Percentiles rank a stretch among this genome's conserved stretches.
phyloP scores from a whole-genome alignment of 2,329 filamentous ascomycete species.

The Penicillium hesseltinei region DNA sequence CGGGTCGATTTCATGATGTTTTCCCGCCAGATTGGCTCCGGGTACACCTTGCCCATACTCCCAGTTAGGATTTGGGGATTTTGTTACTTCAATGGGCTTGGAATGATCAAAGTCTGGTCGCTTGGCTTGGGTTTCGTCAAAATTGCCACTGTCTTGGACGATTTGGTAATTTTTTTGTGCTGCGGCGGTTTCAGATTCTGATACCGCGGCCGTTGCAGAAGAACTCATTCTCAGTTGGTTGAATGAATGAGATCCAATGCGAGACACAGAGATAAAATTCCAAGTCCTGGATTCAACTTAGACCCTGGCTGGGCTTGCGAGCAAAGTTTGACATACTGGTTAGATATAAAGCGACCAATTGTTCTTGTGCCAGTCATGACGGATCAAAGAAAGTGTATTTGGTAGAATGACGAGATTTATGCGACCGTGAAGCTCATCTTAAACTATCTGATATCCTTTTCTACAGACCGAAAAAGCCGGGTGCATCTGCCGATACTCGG shows the following conservation, averaged over 20 bases:
- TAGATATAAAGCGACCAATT: not conserved
- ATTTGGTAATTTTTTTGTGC: constrained; percentile 21
- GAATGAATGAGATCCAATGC: not conserved
- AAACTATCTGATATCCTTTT: not conserved
- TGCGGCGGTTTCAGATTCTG: not conserved
- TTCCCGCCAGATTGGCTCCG: constrained; percentile 8
- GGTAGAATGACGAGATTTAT: not conserved
- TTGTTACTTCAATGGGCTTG: constrained; percentile 31
- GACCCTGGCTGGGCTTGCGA: not conserved
- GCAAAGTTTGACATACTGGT: constrained; percentile 1
- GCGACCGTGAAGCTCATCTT: not conserved
- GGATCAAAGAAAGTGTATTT: not conserved
- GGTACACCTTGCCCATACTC: constrained; percentile 22
- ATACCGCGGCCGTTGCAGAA: constrained; percentile 1
- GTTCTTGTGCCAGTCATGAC: not conserved
- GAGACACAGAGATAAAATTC: not conserved
- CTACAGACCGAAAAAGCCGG: not conserved
- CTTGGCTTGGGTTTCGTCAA: constrained; percentile 33
- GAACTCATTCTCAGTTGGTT: constrained; percentile 6
- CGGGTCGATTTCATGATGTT: constrained; percentile 69
- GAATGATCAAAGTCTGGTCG: constrained; percentile 36
- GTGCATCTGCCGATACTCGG: not conserved
- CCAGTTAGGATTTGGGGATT: constrained; percentile 39
- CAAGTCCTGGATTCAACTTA: constrained; percentile 3
- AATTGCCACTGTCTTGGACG: constrained; percentile 22